These are phyloP conservation scores for Saccharum spontaneum DNA, from an alignment of 176 grass and related monocot species.

Conservation along the genomic window DNA sequence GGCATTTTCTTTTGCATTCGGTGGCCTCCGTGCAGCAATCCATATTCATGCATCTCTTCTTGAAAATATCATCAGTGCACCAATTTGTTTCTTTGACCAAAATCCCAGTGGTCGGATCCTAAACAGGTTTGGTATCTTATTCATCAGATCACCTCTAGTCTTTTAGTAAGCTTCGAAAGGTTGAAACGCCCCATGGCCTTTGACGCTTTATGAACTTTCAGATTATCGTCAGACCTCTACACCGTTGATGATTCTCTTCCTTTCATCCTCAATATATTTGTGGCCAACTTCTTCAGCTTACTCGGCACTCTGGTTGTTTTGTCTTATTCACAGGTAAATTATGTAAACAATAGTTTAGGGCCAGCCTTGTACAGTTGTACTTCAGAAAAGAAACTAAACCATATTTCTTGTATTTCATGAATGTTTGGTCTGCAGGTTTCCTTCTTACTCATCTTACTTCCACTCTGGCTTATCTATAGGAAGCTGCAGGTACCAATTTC, in stretches of 20 bases:
- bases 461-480: slow-evolving; percentile 77
- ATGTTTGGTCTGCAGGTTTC: slow-evolving; percentile 54
- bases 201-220: slow-evolving; percentile 39
- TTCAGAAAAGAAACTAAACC: slow-evolving; percentile 3
- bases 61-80: slow-evolving; percentile 66
- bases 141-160: slow-evolving; percentile 5
- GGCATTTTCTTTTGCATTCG: slow-evolving; percentile 90
- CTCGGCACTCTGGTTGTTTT: slow-evolving; percentile 76
- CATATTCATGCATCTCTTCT: slow-evolving; percentile 81
- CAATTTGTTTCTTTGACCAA: slow-evolving; percentile 83
- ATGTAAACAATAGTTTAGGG: neutral
- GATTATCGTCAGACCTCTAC: slow-evolving; percentile 94
- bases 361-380: neutral
- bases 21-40: slow-evolving; percentile 80
- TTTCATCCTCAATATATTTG: slow-evolving; percentile 95
- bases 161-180: neutral
- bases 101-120: slow-evolving; percentile 87
- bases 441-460: slow-evolving; percentile 78
- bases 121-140: slow-evolving; percentile 63
- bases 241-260: slow-evolving; percentile 96
- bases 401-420: slow-evolving; percentile 32
- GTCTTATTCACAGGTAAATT: slow-evolving; percentile 91
- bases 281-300: slow-evolving; percentile 89
- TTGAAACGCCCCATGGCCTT: neutral
- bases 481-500: slow-evolving; percentile 72